Percentiles rank a stretch among this genome's conserved stretches.
Conservation (phyloP, 116 monocot genomes). For the Iris pallida region DNA sequence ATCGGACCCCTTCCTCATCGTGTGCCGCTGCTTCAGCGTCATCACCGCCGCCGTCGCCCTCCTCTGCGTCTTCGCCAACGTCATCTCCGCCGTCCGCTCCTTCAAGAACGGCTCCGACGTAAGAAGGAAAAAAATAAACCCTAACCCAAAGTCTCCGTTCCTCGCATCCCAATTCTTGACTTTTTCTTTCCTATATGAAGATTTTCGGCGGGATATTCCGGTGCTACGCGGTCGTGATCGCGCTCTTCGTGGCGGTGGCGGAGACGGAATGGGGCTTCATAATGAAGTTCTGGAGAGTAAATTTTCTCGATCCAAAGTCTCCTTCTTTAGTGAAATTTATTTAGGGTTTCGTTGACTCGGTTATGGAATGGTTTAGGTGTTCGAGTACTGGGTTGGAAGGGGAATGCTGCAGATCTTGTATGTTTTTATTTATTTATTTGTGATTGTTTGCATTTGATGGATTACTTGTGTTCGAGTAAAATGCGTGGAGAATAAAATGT, state of each 20-base stretch:
- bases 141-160: not conserved
- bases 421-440: constrained; percentile 7
- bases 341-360: not conserved
- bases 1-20: constrained; percentile 63
- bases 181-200: constrained; percentile 25
- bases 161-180: not conserved
- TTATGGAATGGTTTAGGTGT: constrained; percentile 31
- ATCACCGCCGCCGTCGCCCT: constrained; percentile 56
- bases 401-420: constrained; percentile 99
- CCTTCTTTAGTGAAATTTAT: not conserved
- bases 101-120: constrained; percentile 65
- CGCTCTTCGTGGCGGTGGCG: constrained; percentile 61
- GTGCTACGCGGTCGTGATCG: constrained; percentile 84
- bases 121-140: not conserved
- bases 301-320: constrained; percentile 6
- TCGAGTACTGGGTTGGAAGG: constrained; percentile 86
- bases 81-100: constrained; percentile 62
- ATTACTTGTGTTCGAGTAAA: not conserved
- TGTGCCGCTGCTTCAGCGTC: constrained; percentile 79
- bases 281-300: constrained; percentile 62
- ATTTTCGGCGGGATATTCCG: constrained; percentile 87
- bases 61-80: constrained; percentile 83
- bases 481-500: not conserved
- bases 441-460: not conserved
- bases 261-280: constrained; percentile 93